Percentiles rank a stretch among this genome's conserved stretches.
Conservation (phyloP, 352 stramenopile genomes). For the Nothophytophthora sp. region DNA sequence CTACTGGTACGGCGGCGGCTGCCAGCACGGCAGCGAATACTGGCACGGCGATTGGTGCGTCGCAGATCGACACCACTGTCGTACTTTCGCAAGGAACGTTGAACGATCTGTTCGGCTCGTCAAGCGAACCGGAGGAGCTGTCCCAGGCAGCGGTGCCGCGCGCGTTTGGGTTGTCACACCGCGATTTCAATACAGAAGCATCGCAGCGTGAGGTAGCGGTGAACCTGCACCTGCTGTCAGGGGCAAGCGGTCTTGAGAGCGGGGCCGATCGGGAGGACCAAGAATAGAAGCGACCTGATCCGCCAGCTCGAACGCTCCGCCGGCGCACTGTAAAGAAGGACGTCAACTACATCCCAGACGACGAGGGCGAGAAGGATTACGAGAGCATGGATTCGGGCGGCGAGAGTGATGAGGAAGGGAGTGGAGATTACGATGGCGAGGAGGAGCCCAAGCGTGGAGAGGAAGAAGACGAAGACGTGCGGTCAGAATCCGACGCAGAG, state of each 20-base stretch:
- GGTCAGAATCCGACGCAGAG: neutral
- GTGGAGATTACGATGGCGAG: neutral
- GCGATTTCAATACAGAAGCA: constrained; percentile 4
- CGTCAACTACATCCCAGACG: constrained; percentile 1
- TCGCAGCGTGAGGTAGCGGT: constrained; percentile 7
- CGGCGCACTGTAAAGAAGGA: neutral
- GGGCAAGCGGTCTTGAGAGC: constrained; percentile 7
- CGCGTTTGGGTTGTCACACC: constrained; percentile 6
- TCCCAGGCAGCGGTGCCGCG: constrained; percentile 9
- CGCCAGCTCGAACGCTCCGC: neutral
- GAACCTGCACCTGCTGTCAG: constrained; percentile 10
- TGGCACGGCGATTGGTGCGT: neutral
- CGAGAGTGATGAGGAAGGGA: constrained; percentile 2
- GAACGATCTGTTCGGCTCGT: constrained; percentile 3
- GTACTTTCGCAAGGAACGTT: constrained; percentile 8
- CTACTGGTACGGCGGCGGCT: neutral
- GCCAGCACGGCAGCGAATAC: neutral
- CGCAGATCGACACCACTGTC: constrained; percentile 13
- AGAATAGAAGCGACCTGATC: too few relatives aligned
- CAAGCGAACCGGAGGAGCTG: constrained; percentile 9
- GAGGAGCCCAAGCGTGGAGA: neutral
- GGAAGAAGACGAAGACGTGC: too few relatives aligned
- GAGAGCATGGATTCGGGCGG: constrained; percentile 3
- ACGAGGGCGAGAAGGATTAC: neutral
- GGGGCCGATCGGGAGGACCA: too few relatives aligned